These are phyloP conservation scores for Apodospora peruviana DNA, from an alignment of 495 filamentous ascomycete genomes.

Conservation along the genomic window DNA sequence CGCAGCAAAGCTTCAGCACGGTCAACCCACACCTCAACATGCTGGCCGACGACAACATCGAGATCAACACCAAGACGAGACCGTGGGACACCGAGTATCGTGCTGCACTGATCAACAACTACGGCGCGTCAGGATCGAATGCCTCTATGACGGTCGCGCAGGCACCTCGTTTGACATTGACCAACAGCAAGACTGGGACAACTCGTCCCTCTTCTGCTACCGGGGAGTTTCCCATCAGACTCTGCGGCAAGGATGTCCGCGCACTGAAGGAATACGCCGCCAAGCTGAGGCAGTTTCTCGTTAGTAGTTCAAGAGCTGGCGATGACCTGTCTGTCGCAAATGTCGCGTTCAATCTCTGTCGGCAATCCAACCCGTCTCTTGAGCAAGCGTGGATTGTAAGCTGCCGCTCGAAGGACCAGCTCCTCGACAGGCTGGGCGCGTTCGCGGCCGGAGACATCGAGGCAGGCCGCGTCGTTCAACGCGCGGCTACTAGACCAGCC, in stretches of 20 bases:
- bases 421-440: background rate
- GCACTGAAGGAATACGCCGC: conserved; percentile 19
- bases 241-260: conserved; percentile 2
- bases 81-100: conserved; percentile 6
- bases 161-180: background rate
- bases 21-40: conserved; percentile 38
- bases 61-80: conserved; percentile 23
- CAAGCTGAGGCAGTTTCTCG: background rate
- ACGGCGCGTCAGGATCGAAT: conserved; percentile 26
- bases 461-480: background rate
- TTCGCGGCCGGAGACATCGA: background rate
- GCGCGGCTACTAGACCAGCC: background rate
- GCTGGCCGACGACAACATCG: conserved; percentile 31
- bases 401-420: background rate
- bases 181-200: background rate
- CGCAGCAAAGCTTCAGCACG: background rate
- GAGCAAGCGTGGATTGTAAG: background rate
- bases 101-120: conserved; percentile 24
- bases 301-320: too few relatives aligned
- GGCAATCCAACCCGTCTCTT: background rate
- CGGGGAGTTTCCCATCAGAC: background rate
- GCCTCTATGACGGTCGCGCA: conserved; percentile 1
- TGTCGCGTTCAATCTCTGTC: background rate
- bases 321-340: background rate
- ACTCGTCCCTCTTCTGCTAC: background rate